These are phyloP conservation scores for Volutella citrinella DNA, from an alignment of 2,329 filamentous ascomycete genomes.

Conservation along the genomic window DNA sequence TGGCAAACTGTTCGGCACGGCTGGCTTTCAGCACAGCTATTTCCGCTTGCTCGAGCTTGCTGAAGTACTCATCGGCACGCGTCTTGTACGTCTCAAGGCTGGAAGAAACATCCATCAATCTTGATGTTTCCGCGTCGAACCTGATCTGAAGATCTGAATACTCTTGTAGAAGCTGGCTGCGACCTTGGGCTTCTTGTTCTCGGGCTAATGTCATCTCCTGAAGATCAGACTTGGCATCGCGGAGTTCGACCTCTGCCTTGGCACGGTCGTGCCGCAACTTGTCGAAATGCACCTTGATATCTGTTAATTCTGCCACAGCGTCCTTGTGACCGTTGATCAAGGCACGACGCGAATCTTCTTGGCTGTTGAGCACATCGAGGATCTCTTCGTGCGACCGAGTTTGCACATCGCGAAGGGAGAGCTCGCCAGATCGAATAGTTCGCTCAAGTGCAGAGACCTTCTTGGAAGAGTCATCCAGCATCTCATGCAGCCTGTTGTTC, in stretches of 20 bases:
- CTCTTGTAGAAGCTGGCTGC: slow-evolving; percentile 85
- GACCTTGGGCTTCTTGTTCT: slow-evolving; percentile 84
- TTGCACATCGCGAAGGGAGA: slow-evolving; percentile 87
- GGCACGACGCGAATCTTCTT: slow-evolving; percentile 82
- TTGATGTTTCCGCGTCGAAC: slow-evolving; percentile 84
- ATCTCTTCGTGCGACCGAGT: slow-evolving; percentile 93
- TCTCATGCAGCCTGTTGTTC: slow-evolving; percentile 87
- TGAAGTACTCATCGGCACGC: slow-evolving; percentile 93
- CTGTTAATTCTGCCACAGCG: slow-evolving; percentile 77
- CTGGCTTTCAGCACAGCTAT: slow-evolving; percentile 91
- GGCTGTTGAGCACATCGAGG: slow-evolving; percentile 85
- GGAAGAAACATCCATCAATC: slow-evolving; percentile 76
- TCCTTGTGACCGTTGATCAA: slow-evolving; percentile 83
- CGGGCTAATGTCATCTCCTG: slow-evolving; percentile 74
- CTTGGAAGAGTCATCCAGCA: slow-evolving; percentile 89
- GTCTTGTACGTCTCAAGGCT: slow-evolving; percentile 88
- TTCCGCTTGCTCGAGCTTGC: slow-evolving; percentile 94
- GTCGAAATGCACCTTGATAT: slow-evolving; percentile 84
- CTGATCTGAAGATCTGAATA: slow-evolving; percentile 92
- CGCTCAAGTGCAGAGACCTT: slow-evolving; percentile 89
- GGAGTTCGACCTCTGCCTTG: slow-evolving; percentile 78
- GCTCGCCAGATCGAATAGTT: slow-evolving; percentile 79
- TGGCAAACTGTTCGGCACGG: slow-evolving; percentile 91
- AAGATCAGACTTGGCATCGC: slow-evolving; percentile 79
- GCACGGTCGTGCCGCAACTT: slow-evolving; percentile 79